Percentiles rank a stretch among this genome's conserved stretches.
Conservation (phyloP, 306 rosid species). For the Dryas drummondii region DNA sequence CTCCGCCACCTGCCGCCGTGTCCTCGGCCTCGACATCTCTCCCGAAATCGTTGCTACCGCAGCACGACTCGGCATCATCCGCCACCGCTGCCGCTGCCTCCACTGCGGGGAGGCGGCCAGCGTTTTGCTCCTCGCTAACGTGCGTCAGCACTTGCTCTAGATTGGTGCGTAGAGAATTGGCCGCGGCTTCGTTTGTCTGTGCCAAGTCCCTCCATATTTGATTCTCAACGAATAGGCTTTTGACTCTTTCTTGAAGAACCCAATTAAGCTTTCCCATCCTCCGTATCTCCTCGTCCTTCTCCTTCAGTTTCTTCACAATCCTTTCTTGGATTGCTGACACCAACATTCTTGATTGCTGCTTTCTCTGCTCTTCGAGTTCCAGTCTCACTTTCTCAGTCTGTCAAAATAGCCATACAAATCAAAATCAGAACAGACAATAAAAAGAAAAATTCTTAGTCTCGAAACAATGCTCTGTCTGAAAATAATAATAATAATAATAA, state of each 20-base stretch:
- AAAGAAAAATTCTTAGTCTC: background rate
- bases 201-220: constrained; percentile 83
- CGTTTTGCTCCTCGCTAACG: constrained; percentile 32
- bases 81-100: background rate
- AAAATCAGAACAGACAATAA: background rate
- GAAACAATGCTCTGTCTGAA: background rate
- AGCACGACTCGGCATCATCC: constrained; percentile 60
- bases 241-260: constrained; percentile 67
- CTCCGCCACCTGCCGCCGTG: background rate
- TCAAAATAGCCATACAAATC: background rate
- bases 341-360: constrained; percentile 55
- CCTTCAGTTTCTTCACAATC: constrained; percentile 54
- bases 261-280: constrained; percentile 65
- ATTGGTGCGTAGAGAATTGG: constrained; percentile 60
- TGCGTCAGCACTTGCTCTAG: constrained; percentile 63
- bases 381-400: constrained; percentile 77
- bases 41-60: constrained; percentile 56
- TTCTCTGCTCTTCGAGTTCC: constrained; percentile 53
- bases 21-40: constrained; percentile 11
- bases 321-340: constrained; percentile 47
- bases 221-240: constrained; percentile 56
- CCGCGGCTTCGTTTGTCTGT: constrained; percentile 72
- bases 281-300: constrained; percentile 81
- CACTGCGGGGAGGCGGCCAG: background rate
- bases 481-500: background rate